Evolutionary conservation across 202 grass and related monocot species (phyloP).

Genomic region (Brachypodium distachyon): DNA sequence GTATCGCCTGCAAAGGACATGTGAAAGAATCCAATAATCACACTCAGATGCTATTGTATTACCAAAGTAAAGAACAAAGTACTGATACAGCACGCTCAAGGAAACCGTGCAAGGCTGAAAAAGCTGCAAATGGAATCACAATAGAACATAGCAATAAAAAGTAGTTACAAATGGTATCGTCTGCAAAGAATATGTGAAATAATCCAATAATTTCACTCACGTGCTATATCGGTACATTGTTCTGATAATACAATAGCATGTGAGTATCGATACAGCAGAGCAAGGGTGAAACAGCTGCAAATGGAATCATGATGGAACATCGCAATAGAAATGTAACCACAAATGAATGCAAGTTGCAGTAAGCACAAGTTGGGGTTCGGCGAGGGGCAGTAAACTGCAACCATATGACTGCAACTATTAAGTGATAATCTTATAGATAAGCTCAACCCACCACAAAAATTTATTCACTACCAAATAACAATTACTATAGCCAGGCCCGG

Average conservation of each 20-base stretch:
- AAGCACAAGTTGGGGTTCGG: background rate
- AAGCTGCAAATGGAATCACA: background rate
- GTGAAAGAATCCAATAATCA: background rate
- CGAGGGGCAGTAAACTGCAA: background rate
- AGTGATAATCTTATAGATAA: background rate
- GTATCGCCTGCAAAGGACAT: conserved; percentile 17
- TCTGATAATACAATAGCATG: too few species aligned
- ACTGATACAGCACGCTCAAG: background rate
- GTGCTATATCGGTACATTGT: too few species aligned
- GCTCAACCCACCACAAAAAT: background rate
- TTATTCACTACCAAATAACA: background rate
- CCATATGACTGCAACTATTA: too few species aligned
- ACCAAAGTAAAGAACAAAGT: background rate
- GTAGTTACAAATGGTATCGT: background rate
- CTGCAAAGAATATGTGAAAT: conserved; percentile 13
- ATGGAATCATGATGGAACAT: background rate
- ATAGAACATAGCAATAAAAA: background rate
- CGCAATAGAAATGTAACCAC: background rate
- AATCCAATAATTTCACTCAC: background rate
- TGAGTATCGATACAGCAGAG: background rate
- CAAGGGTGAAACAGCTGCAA: background rate
- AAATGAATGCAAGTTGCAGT: background rate
- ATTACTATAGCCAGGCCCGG: too few species aligned
- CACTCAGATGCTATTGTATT: background rate
- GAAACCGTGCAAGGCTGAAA: background rate